phyloP scores from a whole-genome alignment of 495 filamentous ascomycete genomes.

The Saxophila tyrrhenica region DNA sequence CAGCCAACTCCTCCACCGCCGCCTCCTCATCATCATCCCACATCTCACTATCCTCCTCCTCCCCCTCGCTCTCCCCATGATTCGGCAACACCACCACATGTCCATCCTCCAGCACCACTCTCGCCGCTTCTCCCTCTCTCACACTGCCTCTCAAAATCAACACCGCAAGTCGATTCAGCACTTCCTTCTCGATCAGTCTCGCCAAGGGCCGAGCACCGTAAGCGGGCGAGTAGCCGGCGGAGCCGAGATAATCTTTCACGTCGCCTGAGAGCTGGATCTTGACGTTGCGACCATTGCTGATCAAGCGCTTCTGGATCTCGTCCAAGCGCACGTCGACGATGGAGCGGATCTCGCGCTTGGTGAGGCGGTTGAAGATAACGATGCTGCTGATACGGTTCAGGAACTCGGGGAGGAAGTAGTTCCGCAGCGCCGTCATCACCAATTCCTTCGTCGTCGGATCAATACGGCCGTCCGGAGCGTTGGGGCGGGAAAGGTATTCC shows the following conservation, averaged over 20 bases:
- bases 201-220: slow-evolving; percentile 86
- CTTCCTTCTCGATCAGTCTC: slow-evolving; percentile 88
- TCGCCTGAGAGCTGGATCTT: slow-evolving; percentile 61
- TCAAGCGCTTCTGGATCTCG: slow-evolving; percentile 84
- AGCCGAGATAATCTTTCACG: slow-evolving; percentile 82
- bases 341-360: slow-evolving; percentile 73
- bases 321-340: slow-evolving; percentile 85
- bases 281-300: slow-evolving; percentile 70
- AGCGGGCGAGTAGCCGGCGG: slow-evolving; percentile 79
- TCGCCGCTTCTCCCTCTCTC: slow-evolving; percentile 70
- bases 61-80: slow-evolving; percentile 53
- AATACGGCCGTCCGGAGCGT: slow-evolving; percentile 67
- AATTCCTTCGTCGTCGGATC: slow-evolving; percentile 77
- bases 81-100: slow-evolving; percentile 74
- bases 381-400: slow-evolving; percentile 89
- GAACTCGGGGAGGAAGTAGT: slow-evolving; percentile 97
- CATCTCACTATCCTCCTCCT: slow-evolving; percentile 31
- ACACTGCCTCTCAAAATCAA: slow-evolving; percentile 77
- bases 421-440: slow-evolving; percentile 76
- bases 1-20: slow-evolving; percentile 52
- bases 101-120: slow-evolving; percentile 63
- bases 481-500: slow-evolving; percentile 75
- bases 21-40: slow-evolving; percentile 62
- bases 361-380: slow-evolving; percentile 97
- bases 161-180: slow-evolving; percentile 84